Evolutionary conservation across 2,329 filamentous ascomycete genomes (phyloP).

Genomic region (Cytospora mali): DNA sequence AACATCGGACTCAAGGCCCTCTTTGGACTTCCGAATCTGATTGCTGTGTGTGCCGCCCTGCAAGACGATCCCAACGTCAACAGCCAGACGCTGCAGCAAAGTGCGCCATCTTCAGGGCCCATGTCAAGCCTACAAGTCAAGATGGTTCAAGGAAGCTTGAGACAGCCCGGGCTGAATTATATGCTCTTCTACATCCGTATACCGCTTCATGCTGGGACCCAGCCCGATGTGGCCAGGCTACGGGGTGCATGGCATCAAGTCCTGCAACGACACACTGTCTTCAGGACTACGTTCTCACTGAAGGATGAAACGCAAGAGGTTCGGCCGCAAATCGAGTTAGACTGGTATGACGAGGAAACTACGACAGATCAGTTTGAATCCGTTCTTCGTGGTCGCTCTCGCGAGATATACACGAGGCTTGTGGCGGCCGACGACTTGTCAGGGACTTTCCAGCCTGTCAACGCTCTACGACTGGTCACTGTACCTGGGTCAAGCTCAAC

Average conservation of each 20-base stretch:
- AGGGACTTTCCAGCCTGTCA: background rate
- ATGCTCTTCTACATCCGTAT: background rate
- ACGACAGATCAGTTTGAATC: background rate
- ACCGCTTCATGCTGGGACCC: background rate
- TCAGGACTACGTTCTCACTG: background rate
- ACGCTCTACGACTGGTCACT: background rate
- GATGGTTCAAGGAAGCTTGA: conserved; percentile 1
- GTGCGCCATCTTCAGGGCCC: background rate
- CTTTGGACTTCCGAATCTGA: background rate
- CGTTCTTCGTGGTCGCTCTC: background rate
- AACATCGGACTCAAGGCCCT: background rate
- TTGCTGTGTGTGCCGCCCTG: background rate
- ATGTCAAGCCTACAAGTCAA: background rate
- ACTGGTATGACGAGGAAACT: background rate
- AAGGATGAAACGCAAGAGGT: conserved; percentile 1
- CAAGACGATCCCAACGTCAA: background rate
- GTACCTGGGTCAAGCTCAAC: background rate
- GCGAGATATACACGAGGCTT: background rate
- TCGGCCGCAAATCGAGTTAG: background rate
- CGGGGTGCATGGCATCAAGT: background rate
- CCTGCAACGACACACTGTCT: background rate
- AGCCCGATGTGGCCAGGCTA: background rate
- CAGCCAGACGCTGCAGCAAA: background rate
- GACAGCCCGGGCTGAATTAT: background rate
- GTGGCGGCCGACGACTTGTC: background rate